These are phyloP conservation scores for Ogataea pini DNA, from an alignment of 805 yeast genomes.

Conservation along the genomic window DNA sequence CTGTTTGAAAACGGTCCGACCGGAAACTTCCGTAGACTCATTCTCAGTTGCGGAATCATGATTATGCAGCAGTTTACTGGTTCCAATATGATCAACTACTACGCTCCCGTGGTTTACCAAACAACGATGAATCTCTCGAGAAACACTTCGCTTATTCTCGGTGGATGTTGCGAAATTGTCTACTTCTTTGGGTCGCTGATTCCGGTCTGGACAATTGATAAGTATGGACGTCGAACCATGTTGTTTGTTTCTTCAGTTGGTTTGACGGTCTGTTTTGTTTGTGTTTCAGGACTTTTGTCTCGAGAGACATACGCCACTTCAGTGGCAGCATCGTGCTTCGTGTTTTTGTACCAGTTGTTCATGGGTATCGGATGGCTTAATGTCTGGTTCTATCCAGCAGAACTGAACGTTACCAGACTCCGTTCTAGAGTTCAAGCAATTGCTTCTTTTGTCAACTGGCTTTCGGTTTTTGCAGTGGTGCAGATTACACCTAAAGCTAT, in stretches of 20 bases:
- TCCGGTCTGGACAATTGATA: slow-evolving; percentile 47
- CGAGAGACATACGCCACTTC: slow-evolving; percentile 7
- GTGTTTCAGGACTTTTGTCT: slow-evolving; percentile 6
- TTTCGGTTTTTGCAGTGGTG: slow-evolving; percentile 55
- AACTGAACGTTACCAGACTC: slow-evolving; percentile 47
- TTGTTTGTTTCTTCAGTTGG: slow-evolving; percentile 19
- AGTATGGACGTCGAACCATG: slow-evolving; percentile 37
- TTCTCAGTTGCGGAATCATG: slow-evolving; percentile 44
- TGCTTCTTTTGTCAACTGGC: slow-evolving; percentile 58
- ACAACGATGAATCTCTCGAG: slow-evolving; percentile 45
- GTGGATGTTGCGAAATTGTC: slow-evolving; percentile 16
- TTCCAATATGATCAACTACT: slow-evolving; percentile 56
- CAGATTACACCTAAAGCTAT: slow-evolving; percentile 49
- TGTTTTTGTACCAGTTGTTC: slow-evolving; percentile 23
- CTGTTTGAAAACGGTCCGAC: slow-evolving; percentile 43
- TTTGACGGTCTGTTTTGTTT: slow-evolving; percentile 8
- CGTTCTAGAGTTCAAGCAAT: slow-evolving; percentile 55
- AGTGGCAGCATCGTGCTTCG: slow-evolving; percentile 8
- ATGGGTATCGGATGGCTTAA: slow-evolving; percentile 28
- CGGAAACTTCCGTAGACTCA: slow-evolving; percentile 46
- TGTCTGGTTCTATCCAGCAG: slow-evolving; percentile 60
- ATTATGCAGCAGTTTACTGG: slow-evolving; percentile 53
- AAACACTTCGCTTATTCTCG: slow-evolving; percentile 39
- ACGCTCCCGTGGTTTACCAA: slow-evolving; percentile 55
- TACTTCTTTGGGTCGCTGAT: slow-evolving; percentile 35